These are phyloP conservation scores for Apiospora malaysiana DNA, from an alignment of 2,329 filamentous ascomycete species.

Conservation along the genomic window DNA sequence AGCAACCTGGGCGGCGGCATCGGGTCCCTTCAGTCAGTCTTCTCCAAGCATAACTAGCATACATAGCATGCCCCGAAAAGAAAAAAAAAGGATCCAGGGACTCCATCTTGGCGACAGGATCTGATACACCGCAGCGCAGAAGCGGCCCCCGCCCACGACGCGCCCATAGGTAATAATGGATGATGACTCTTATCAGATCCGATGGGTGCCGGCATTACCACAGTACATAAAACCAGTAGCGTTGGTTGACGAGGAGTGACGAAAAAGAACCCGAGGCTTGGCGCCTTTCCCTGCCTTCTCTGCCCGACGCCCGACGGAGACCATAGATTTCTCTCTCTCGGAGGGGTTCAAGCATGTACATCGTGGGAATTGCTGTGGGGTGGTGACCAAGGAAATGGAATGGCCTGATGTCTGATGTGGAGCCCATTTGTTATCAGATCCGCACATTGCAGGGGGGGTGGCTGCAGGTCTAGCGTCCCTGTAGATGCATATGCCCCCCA, in stretches of 20 bases:
- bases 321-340: background rate
- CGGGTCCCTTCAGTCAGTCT: background rate
- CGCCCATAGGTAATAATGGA: background rate
- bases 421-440: constrained; percentile 20
- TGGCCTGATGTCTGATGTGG: constrained; percentile 19
- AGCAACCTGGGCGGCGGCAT: constrained; percentile 3
- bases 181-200: constrained; percentile 22
- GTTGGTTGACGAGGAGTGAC: background rate
- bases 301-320: background rate
- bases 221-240: background rate
- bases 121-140: background rate
- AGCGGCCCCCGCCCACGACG: too few species aligned
- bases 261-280: background rate
- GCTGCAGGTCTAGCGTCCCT: background rate
- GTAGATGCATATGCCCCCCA: background rate
- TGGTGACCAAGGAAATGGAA: constrained; percentile 1
- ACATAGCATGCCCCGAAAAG: background rate
- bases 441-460: constrained; percentile 21
- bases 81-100: background rate
- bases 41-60: too few species aligned
- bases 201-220: constrained; percentile 5
- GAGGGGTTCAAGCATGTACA: background rate
- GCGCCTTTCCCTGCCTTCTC: background rate
- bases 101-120: constrained; percentile 15
- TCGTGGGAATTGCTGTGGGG: constrained; percentile 16